Base-by-base conservation (phyloP, 2,329 filamentous ascomycete genomes). In the Venturia pyrina region DNA sequence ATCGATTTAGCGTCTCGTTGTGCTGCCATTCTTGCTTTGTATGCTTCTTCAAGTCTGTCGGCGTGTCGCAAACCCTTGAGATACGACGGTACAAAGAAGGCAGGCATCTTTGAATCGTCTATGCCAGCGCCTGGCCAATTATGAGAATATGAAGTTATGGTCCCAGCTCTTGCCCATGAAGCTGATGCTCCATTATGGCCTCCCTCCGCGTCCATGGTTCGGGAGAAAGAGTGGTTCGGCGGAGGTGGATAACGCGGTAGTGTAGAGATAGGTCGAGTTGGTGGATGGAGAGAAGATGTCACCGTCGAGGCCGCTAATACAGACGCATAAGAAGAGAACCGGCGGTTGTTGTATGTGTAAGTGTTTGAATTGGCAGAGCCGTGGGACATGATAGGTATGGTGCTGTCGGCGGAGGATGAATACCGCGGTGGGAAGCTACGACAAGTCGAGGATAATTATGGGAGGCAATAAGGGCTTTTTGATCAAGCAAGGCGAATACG, bases 11-110 rank as follows among this genome's bases (percentile, higher is more conserved):
- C 34, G 64, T 78, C 77, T 67, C 75, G 78, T 69, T 81, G 80
- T 21, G 82, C 75, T 74, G 78, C 64, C 46, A 84, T 66, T 73
- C 84, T 89, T 60, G 84, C 82, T 74, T 81, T 84, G 74, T 92
- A 84, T 66, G 84, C 85, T 68, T 90, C 87, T 71, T 89, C 86
- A 61, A 97, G 81, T 74, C 85, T 87, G 71, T 89, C 84, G 64
- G 93, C 86, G 76, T 96, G 93, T 72, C 86, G 85, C 17, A 91
- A 93, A 48, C 85, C 85, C 70, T 83, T 82, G 57, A 98, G 83
- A 77, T 97, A 97, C 5, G 91, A 92, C 0, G 93, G 93, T 13
- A 88, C 83, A 75, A 96, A 92, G 64, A 66, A 66, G 53, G 32
- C 15, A 59, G 53, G 53, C 32, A 28, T 37, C 32, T 59, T 59